Percentiles rank a stretch among this genome's conserved stretches.
Conservation (phyloP, 1,284 basidiomycete genomes). For the Ustanciosporium gigantosporum region DNA sequence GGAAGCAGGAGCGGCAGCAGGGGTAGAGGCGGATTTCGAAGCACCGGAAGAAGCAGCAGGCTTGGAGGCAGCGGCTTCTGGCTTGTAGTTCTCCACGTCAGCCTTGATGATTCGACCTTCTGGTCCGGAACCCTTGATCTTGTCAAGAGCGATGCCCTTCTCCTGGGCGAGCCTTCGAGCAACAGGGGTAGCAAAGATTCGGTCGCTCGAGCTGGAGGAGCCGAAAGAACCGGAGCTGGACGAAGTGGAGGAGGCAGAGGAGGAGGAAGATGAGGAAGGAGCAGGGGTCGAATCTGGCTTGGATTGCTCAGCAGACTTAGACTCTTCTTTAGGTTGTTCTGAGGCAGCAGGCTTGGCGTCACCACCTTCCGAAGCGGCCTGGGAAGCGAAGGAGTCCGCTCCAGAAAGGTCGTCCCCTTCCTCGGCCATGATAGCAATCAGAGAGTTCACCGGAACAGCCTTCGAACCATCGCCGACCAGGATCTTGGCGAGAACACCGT, state of each 20-base stretch:
- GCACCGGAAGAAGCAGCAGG: constrained; percentile 43
- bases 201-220: constrained; percentile 33
- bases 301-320: constrained; percentile 34
- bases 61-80: constrained; percentile 39
- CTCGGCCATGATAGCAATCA: constrained; percentile 62
- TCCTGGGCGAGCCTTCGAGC: constrained; percentile 97
- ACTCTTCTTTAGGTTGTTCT: constrained; percentile 39
- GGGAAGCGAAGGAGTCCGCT: constrained; percentile 75
- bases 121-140: constrained; percentile 93
- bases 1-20: constrained; percentile 26
- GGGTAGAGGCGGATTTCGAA: constrained; percentile 14
- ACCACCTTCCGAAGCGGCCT: constrained; percentile 61
- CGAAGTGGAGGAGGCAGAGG: constrained; percentile 8
- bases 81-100: constrained; percentile 84
- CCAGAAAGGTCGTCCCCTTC: constrained; percentile 64
- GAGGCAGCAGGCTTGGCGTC: constrained; percentile 56
- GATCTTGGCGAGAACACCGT: constrained; percentile 63
- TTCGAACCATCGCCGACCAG: constrained; percentile 56
- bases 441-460: constrained; percentile 59
- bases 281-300: constrained; percentile 29
- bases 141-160: constrained; percentile 83
- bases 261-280: constrained; percentile 14
- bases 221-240: constrained; percentile 44
- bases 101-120: constrained; percentile 89
- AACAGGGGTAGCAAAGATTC: constrained; percentile 88